phyloP scores from a whole-genome alignment of 306 rosid genomes.

The Cucumis sativus region Cucumber_9930_V3 NC_026660.2:26271001-26271500 shows the following conservation, averaged over 20 bases:
- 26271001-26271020: constrained; percentile 23
- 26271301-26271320: not conserved
- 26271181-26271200: not conserved
- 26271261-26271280: not conserved
- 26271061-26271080: constrained; percentile 96
- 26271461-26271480: no score
- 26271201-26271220: not conserved
- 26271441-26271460: no score
- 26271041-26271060: constrained; percentile 97
- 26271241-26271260: not conserved
- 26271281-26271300: not conserved
- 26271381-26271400: no score
- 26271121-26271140: constrained; percentile 83
- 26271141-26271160: constrained; percentile 7
- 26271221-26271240: not conserved
- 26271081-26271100: constrained; percentile 89
- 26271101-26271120: constrained; percentile 73
- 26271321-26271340: not conserved
- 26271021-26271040: constrained; percentile 58
- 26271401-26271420: no score
- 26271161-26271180: not conserved
- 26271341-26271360: not conserved
- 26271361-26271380: no score
- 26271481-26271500: no score
- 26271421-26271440: no score